Evolutionary conservation across 768 basidiomycete species (phyloP).

Genomic region (Mycena maculata): DNA sequence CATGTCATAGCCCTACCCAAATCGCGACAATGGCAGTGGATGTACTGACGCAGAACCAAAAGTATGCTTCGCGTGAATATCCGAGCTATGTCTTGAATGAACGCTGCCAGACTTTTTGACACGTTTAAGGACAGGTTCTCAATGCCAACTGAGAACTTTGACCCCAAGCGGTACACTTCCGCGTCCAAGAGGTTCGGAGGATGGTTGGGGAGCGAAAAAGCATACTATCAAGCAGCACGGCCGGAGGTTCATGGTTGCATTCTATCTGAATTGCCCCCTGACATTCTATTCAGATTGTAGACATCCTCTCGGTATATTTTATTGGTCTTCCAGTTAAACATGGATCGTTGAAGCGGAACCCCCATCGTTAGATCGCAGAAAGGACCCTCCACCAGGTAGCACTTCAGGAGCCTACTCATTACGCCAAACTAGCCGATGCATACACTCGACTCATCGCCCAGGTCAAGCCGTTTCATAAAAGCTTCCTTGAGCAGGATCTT

Average conservation of each 20-base stretch:
- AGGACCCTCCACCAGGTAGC: constrained; percentile 46
- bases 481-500: constrained; percentile 50
- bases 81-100: no score
- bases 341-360: not conserved
- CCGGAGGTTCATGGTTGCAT: constrained; percentile 52
- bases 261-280: not conserved
- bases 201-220: constrained; percentile 40
- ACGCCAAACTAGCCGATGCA: constrained; percentile 47
- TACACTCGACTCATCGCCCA: constrained; percentile 51
- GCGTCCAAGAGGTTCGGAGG: no score
- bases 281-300: constrained; percentile 55
- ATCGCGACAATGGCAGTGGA: no score
- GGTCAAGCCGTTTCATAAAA: constrained; percentile 41
- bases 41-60: no score
- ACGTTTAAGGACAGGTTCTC: no score
- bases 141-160: no score
- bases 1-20: no score
- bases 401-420: constrained; percentile 42
- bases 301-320: constrained; percentile 56
- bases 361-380: constrained; percentile 50
- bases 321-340: constrained; percentile 3
- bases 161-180: no score
- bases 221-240: constrained; percentile 64
- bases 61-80: no score
- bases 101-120: no score